These are phyloP conservation scores for Rugonectria rugulosa DNA, from an alignment of 2,329 filamentous ascomycete species.

Conservation along the genomic window DNA sequence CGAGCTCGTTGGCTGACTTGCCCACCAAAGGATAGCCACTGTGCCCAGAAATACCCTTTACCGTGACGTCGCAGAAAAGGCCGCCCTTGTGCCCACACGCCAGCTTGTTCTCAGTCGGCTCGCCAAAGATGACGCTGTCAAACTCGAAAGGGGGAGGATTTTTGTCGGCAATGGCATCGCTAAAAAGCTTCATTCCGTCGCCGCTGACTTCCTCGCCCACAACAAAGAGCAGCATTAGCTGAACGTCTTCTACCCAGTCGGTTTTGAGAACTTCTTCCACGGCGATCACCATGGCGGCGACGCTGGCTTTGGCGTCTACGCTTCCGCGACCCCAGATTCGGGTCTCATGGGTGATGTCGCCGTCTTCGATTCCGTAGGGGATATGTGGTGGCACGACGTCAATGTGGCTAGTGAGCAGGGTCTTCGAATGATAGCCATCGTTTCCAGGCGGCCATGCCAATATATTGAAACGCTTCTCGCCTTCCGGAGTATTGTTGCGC, in stretches of 20 bases:
- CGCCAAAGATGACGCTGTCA: conserved; percentile 84
- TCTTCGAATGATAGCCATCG: conserved; percentile 57
- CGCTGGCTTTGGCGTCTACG: conserved; percentile 74
- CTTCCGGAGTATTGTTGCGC: conserved; percentile 39
- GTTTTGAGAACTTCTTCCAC: conserved; percentile 61
- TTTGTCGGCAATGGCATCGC: conserved; percentile 43
- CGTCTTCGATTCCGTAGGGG: conserved; percentile 67
- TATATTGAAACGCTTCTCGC: conserved; percentile 69
- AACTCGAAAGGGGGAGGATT: conserved; percentile 50
- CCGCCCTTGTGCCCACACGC: conserved; percentile 93
- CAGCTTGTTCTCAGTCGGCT: conserved; percentile 89
- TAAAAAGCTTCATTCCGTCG: conserved; percentile 76
- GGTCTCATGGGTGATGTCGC: conserved; percentile 52
- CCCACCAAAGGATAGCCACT: conserved; percentile 93
- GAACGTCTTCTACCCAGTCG: conserved; percentile 51
- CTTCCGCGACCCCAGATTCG: conserved; percentile 76
- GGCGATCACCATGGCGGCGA: conserved; percentile 79
- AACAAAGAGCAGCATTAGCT: conserved; percentile 70
- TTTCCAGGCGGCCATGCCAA: conserved; percentile 67
- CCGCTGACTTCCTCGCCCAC: conserved; percentile 86
- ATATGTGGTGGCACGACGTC: conserved; percentile 80
- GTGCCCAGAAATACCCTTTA: conserved; percentile 80
- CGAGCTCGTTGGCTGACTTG: conserved; percentile 81
- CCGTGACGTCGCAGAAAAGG: conserved; percentile 70
- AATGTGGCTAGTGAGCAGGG: conserved; percentile 82